Conservation (phyloP, 2,329 filamentous ascomycete species). For the Camptophora hylomeconis region DNA sequence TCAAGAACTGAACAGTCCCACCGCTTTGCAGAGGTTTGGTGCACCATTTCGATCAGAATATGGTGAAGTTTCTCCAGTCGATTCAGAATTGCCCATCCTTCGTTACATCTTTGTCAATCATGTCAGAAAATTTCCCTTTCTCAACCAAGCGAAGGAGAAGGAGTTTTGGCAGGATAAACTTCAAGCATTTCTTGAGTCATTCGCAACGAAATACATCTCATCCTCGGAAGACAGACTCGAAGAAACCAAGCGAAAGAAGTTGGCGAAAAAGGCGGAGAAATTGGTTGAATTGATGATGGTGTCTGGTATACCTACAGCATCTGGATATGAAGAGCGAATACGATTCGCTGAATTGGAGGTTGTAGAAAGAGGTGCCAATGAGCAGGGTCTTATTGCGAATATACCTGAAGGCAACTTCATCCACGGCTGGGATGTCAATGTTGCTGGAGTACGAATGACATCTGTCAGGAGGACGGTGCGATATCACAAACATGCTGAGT, state of each 20-base stretch:
- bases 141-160: constrained; percentile 93
- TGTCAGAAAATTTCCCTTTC: constrained; percentile 93
- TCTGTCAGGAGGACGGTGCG: constrained; percentile 75
- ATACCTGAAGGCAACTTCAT: constrained; percentile 83
- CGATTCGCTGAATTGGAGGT: constrained; percentile 95
- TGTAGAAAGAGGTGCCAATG: constrained; percentile 83
- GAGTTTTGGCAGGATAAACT: constrained; percentile 99
- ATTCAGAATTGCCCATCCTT: constrained; percentile 85
- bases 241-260: constrained; percentile 85
- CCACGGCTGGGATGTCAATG: constrained; percentile 94
- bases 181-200: constrained; percentile 91
- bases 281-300: constrained; percentile 99
- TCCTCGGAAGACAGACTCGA: constrained; percentile 92
- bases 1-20: constrained; percentile 82
- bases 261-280: constrained; percentile 88
- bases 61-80: constrained; percentile 82
- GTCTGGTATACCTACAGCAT: constrained; percentile 86
- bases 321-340: constrained; percentile 94
- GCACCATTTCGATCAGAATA: constrained; percentile 87
- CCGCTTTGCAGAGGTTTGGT: constrained; percentile 85
- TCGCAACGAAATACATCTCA: constrained; percentile 92
- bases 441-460: constrained; percentile 72
- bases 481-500: constrained; percentile 88
- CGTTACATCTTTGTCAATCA: constrained; percentile 97
- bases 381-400: constrained; percentile 75